Evolutionary conservation across 257 asterid species (phyloP).

Genomic region (Penstemon barbatus): DNA sequence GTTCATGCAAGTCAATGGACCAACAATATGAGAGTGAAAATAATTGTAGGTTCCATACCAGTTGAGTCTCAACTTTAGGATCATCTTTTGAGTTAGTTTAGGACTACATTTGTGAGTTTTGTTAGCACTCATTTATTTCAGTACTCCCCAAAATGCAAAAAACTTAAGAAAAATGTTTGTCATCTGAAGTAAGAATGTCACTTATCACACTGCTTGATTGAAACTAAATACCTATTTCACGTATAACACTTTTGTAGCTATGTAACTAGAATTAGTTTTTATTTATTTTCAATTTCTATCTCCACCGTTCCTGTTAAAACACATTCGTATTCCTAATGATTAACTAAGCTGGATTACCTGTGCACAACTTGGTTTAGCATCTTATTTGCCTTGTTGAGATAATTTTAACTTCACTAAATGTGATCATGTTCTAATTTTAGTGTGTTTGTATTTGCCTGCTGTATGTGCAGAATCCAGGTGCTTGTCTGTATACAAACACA

Average conservation of each 20-base stretch:
- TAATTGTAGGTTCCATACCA: background rate
- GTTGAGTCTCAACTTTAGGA: background rate
- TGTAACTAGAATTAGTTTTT: too few species aligned
- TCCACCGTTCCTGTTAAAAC: too few species aligned
- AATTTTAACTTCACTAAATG: background rate
- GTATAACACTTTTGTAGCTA: too few species aligned
- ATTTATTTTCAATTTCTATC: too few species aligned
- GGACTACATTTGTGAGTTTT: background rate
- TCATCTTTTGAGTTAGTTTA: background rate
- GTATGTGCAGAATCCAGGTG: constrained; percentile 63
- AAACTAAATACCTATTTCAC: background rate
- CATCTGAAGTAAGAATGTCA: background rate
- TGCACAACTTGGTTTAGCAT: background rate
- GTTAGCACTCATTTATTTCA: background rate
- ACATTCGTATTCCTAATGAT: background rate
- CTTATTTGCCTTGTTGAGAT: background rate
- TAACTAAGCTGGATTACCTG: background rate
- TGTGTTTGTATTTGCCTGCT: background rate
- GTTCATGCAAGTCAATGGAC: background rate
- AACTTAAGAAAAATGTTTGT: background rate
- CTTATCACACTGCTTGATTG: background rate
- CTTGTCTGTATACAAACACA: constrained; percentile 65
- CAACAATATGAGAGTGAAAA: background rate
- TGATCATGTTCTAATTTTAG: background rate
- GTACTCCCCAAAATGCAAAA: background rate